Evolutionary conservation across 2,329 filamentous ascomycete species (phyloP), one percentile per base, ranked within the genome.

Genomic region (Diaporthe vaccinii): DNA sequence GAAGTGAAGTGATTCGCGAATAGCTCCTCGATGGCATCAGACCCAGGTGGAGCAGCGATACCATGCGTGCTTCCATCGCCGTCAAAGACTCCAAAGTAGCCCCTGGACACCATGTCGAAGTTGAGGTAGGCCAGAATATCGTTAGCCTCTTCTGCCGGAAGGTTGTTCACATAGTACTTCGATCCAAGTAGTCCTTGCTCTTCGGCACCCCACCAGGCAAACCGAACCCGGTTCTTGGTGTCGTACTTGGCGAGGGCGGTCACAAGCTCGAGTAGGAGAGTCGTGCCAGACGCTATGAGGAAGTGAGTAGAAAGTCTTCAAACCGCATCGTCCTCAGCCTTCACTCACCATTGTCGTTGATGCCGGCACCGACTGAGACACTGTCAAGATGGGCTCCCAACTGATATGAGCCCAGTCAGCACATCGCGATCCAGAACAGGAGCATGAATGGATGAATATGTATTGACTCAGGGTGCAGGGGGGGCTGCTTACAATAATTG

Each of bases 161-260:
- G 15, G 85, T 76, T 75, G 84, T 80, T 46, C 81, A 84, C 83
- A 65, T 86, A 87, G 79, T 80, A 82, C 7, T 80, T 55, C 61
- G 82, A 81, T 22, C 84, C 77, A 69, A 82, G 39, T 1, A 86
- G 81, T 0, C 85, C 86, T 51, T 81, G 82, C 79, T 88, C 86
- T 70, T 87, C 86, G 0, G 85, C 86, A 0, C 83, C 85, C 85
- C 86, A 87, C 84, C 84, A 88, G 0, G 80, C 83, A 61, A 87
- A 87, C 7, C 85, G 81, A 3, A 86, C 80, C 76, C 83, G 83
- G 77, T 86, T 81, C n/a, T 80, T 76, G 36, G 85, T 82, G 14
- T 82, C 83, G 71, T 84, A 84, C 8, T 74, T 74, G 70, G 74
- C 72, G 53, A 81, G 46, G 2, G 76, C 74, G 0, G 75, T 77